These are phyloP conservation scores for Earliella scabrosa DNA, from an alignment of 1,284 basidiomycete species.

Conservation along the genomic window DNA sequence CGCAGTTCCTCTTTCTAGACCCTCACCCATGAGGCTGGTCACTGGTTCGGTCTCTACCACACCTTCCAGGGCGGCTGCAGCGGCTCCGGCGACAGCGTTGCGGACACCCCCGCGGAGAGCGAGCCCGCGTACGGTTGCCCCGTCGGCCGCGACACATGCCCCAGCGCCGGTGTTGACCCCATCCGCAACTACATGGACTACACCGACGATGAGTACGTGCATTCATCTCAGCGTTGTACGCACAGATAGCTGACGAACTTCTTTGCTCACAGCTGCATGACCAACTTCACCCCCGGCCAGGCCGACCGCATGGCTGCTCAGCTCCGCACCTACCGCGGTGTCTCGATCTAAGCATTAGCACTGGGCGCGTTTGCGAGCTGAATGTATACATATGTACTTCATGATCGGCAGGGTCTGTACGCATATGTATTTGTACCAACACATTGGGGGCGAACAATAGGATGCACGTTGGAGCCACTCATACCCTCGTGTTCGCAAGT, in stretches of 20 bases:
- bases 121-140: slow-evolving; percentile 50
- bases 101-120: slow-evolving; percentile 54
- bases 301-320: slow-evolving; percentile 45
- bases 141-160: slow-evolving; percentile 49
- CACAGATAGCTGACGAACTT: neutral
- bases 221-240: no score
- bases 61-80: slow-evolving; percentile 62
- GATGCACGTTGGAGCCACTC: no score
- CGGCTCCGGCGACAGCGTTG: slow-evolving; percentile 51
- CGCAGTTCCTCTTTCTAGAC: slow-evolving; percentile 37
- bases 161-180: slow-evolving; percentile 39
- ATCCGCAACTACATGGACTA: slow-evolving; percentile 45
- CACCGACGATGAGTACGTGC: slow-evolving; percentile 25
- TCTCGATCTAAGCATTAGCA: slow-evolving; percentile 28
- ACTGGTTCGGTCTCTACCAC: slow-evolving; percentile 63
- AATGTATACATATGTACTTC: neutral
- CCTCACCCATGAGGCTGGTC: slow-evolving; percentile 58
- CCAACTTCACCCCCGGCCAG: slow-evolving; percentile 51
- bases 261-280: slow-evolving; percentile 42
- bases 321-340: slow-evolving; percentile 50
- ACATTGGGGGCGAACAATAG: no score
- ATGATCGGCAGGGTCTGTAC: neutral
- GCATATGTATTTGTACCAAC: neutral
- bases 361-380: neutral
- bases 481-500: no score